Evolutionary conservation across 805 yeast genomes (phyloP), one percentile per base, ranked within the genome.

Genomic region (Hanseniaspora taiwanica): DNA sequence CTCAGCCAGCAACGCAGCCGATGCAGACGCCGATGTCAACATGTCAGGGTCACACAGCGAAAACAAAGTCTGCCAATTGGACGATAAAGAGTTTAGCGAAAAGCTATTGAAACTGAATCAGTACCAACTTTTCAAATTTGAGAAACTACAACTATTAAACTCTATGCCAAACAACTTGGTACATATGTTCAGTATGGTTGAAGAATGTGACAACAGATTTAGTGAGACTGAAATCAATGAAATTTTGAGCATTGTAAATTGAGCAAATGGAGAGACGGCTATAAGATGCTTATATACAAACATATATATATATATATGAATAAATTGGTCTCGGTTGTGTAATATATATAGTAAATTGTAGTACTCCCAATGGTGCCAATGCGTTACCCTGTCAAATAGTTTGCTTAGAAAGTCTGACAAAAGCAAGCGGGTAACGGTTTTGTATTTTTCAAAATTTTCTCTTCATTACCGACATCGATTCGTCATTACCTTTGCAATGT

Each of bases 151-250:
- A 60, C 73, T 89, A 31, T 70, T 87, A 42, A 87, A 89, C 56
- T 66, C 77, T 6, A 67, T 84, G 21, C 98, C 98, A 1, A 65
- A 78, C 36, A 74, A 84, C 4, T 63, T 84, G 66, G 96, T 87
- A 10, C 78, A 74, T 27, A 65, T 89, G 39, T 85, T 76, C 55
- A 69, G 91, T 0, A 63, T 89, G 21, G 76, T 89, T 1, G 98
- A 89, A 54, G 97, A 91, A 54, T 89, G 95, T 58, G 98, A 89
- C 49, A 76, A 74, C 45, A 67, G 98, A 49, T 80, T 86, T 50
- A 61, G 64, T n/a, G 83, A 81, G 44, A 80, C 73, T 1, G 69
- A 77, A 44, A 68, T 82, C 37, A 71, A 75, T 36, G 62, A 64
- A 3, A 70, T 89, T 2, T 46, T 89, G 23, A 71, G 62, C 4